Base-by-base conservation (phyloP, 805 yeast genomes). In the Candida multigemmis region DNA sequence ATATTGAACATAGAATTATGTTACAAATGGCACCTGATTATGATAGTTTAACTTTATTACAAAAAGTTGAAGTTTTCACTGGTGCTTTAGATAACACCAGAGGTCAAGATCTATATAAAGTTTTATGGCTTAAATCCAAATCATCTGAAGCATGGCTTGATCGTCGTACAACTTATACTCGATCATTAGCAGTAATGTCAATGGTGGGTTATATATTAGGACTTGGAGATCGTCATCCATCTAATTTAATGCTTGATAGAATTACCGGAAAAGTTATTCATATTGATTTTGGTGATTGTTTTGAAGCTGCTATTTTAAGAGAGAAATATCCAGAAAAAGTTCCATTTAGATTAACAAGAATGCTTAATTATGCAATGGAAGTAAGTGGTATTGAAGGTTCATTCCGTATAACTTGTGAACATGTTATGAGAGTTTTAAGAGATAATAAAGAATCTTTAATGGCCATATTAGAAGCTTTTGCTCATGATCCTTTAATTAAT, bases 271-370 rank as follows among this genome's bases (percentile, higher is more conserved):
- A 89, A 46, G 96, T 91, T 27, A 72, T 91, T 20, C 99, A 91
- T 49, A 89, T 91, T 55, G 99, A 91, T 65, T 91, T 89, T 56
- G 99, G 98, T 39, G 99, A 91, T 50, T 91, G 99, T 69, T 91
- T 91, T 46, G 99, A 91, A 50, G 96, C 97, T 2, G 98, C 99
- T 0, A 86, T 89, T 26, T 58, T 91, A 34, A 73, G 99, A 40
- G 98, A 93, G 41, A 91, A 91, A 49, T 93, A 82, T 52, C 99
- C 99, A 0, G 99, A 91, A 46, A 89, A 87, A 51, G 98, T 91
- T 14, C 99, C 99, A 6, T 91, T 91, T 62, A 70, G 99, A 51
- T 67, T 91, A 32, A 91, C 99, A 0, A 67, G 98, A 53, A 91
- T 91, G 99, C 65, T 93, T 38, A 86, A 93, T 13, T 86, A 86